Base-by-base conservation (phyloP, 176 grass and related monocot genomes). In the Ampelocalamus luodianensis region DNA sequence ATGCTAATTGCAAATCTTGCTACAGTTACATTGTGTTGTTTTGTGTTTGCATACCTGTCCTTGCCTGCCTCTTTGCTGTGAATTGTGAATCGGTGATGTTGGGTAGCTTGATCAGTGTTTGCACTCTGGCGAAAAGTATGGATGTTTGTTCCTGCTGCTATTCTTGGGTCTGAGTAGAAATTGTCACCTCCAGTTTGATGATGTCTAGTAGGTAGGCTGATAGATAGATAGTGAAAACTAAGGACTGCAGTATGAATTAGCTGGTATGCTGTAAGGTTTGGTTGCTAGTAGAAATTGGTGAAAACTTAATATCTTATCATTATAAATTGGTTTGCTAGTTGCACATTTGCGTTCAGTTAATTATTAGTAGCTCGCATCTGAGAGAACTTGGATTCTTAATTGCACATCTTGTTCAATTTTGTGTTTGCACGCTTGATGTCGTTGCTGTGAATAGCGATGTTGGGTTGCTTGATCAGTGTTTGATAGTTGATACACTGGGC, bases 1-100 rank as follows among this genome's bases (percentile, higher is more conserved):
- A 17, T 77, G 26, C 15, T 38, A 72, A 18, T 43, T 78, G 39
- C 70, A 56, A 65, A 82, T 70, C 53, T 26, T 53, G n/a, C 3
- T 62, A n/a, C 4, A 1, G 50, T 76, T 82, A 20, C 16, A 60
- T 20, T 45, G 10, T 8, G 4, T 48, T 59, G 29, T 38, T 59
- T 68, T 59, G 20, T 68, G 65, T 27, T 76, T 68, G 6, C 16
- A 65, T 79, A 32, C 29, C 51, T 65, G 46, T 44, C 34, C 58
- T 84, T 66, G 5, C 18, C 29, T 53, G 29, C 63, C 10, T 50
- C 45, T 22, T 6, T 23, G 17, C 9, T 37, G 3, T 14, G 13
- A 50, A 45, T 38, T 48, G 3, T 17, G 51, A 71, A 58, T 46
- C 42, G 2, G 13, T 23, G n/a, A 42, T 55, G 36, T 14, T 3